Base-by-base conservation (phyloP, 2,329 filamentous ascomycete genomes). In the Penicillium sp. region DNA sequence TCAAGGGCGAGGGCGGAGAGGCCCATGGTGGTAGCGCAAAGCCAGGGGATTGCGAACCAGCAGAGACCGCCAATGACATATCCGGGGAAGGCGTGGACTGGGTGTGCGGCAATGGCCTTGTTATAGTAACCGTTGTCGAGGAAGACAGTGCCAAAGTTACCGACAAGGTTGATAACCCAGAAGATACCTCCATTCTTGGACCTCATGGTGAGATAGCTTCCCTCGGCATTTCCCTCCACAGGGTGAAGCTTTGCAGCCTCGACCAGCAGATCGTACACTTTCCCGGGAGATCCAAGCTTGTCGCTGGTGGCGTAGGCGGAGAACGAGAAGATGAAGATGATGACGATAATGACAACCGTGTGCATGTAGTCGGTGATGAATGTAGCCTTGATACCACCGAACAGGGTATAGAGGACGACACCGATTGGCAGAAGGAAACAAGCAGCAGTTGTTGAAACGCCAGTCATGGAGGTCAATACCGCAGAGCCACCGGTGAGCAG, bases 31-130 rank as follows among this genome's bases (percentile, higher is more conserved):
- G 91, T 97, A 1, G 93, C 92, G 2, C 88, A 91, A 9, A 96
- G 83, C 91, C 91, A 96, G 0, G 93, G 93, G 56, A 97, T 96
- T 0, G 93, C 93, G 69, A 97, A 97, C 93, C 93, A 97, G 54
- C 87, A 89, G 1, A 96, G 84, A 23, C 93, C 93, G 5, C 93
- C 93, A 64, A 94, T 85, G 58, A 97, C 89, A 72, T 97, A 97
- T 19, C 93, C 93, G 0, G 93, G 93, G 2, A 97, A 86, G 0
- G 93, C 93, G 64, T 94, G 88, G 0, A 94, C 90, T 0, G 92
- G 92, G 23, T 88, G 90, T 0, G 93, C 92, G 7, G 93, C 92
- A 70, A 97, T 96, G 17, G 92, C 93, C 78, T 96, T 96, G 83
- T 96, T 95, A 79, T 93, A 96, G 81, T 96, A 96, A 17, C 90